Base-by-base conservation (phyloP, 306 rosid genomes). In the Glycine soja region DNA sequence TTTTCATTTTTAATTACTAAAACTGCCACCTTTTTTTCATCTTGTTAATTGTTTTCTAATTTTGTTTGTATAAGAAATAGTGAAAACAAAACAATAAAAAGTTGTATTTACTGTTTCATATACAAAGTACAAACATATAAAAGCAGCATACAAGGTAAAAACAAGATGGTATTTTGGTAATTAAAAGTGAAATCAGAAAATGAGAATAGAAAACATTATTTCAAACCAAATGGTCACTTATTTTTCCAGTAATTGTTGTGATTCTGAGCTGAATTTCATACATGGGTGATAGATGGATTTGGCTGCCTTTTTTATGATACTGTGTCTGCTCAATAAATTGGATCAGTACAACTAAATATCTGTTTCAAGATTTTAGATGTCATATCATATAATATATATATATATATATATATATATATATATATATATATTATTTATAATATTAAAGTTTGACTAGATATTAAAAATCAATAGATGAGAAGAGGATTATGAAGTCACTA, bases 311-410 rank as follows among this genome's bases (percentile, higher is more conserved):
- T 40, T 40, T 24, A 40, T 40, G 4, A 40, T 8, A 19, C 30
- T 78, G 32, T 34, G 18, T 77, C 52, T 11, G 16, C 40, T 43
- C 51, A 46, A 46, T 42, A 42, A 42, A 42, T 42, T 42, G 46
- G 9, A 42, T 2, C 9, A 9, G 46, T 50, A 46, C 32, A 16
- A 18, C 8, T 2, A 50, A 10, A 6, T 50, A 71, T n/a, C 3
- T 32, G 61, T 52, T 72, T 48, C 57, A 38, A 8, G 15, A 52
- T 34, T 57, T 52, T 52, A 72, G 76, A 52, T 72, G 43, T 50
- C 48, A 11, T 51, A 6, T 48, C 16, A 53, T 36, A 34, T 34
- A 51, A 32, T 30, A 7, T 51, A 13, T 15, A 72, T 54, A n/a
- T n/a, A n/a, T n/a, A n/a, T n/a, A n/a, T n/a, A n/a, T n/a, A n/a